Base-by-base conservation (phyloP, 805 yeast genomes). In the Naumovozyma baii region DNA sequence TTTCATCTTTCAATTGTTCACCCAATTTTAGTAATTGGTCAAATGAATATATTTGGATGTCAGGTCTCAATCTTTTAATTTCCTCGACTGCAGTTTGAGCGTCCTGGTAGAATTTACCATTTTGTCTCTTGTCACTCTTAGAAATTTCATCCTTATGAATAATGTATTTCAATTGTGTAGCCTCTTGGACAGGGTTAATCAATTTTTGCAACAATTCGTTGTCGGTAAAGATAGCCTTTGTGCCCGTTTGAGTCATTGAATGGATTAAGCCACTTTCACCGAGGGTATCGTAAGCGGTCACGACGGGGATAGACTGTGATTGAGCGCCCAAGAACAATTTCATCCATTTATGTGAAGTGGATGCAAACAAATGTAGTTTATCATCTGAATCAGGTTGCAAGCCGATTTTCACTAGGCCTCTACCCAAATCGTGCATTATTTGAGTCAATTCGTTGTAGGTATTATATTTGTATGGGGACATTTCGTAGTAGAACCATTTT, bases 211-310 rank as follows among this genome's bases (percentile, higher is more conserved):
- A 69, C 43, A 88, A 70, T 10, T 74, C 70, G 55, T 83, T 87
- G 61, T 92, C 97, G 35, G 95, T 83, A 64, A 82, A 86, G 44
- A 92, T 68, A 18, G 80, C 94, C 37, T 61, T 68, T 15, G 95
- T 76, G 36, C 71, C 83, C 2, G 97, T 86, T 65, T 88, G 83
- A 28, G 73, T 70, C 57, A 92, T 70, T 3, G 96, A 87, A 63
- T 83, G 94, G 40, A 80, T 82, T 56, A 88, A 72, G 28, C 95
- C 95, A 31, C 72, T 70, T 62, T 86, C 94, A 43, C 96, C 96
- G 49, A 88, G 69, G 22, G 96, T 86, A 62, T 88, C 96, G 63
- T 92, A 92, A 25, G 98, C 97, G n/a, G 98, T 92, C 35, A 87
- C 97, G 41, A 83, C 73, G 15, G 97, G 83, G 44, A 92, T 78